Percentiles rank a stretch among this genome's conserved stretches.
Evolutionary conservation across 2,329 filamentous ascomycete species (phyloP).

Genomic region (Fusarium sp.): DNA sequence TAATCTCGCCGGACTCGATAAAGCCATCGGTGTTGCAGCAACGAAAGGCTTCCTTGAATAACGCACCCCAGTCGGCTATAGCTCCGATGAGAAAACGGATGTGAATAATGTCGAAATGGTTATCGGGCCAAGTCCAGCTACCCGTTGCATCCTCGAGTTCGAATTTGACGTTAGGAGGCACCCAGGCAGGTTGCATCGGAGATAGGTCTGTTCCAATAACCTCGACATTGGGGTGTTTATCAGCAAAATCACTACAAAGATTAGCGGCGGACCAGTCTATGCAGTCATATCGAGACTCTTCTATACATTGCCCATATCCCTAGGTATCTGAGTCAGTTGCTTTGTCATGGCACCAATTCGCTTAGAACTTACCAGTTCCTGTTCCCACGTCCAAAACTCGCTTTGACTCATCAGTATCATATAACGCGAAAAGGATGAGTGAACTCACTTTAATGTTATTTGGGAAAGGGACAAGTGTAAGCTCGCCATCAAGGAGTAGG

Average conservation of each 20-base stretch:
- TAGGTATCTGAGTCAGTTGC: neutral
- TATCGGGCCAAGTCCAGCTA: neutral
- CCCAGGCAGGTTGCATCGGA: slow-evolving; percentile 10
- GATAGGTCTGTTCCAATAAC: slow-evolving; percentile 20
- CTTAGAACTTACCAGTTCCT: neutral
- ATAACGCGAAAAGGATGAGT: neutral
- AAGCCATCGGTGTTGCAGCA: neutral
- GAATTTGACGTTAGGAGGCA: slow-evolving; percentile 17
- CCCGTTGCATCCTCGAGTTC: slow-evolving; percentile 16
- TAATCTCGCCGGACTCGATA: slow-evolving; percentile 9
- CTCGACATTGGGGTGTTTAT: neutral
- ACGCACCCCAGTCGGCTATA: neutral
- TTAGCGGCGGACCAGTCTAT: neutral
- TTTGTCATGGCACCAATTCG: neutral
- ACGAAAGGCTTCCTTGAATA: slow-evolving; percentile 5
- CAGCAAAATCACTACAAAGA: slow-evolving; percentile 5
- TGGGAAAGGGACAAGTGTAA: neutral
- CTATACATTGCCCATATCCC: slow-evolving; percentile 10
- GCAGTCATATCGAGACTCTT: too few species aligned
- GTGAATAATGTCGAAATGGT: slow-evolving; percentile 7
- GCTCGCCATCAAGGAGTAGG: neutral
- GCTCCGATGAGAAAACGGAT: slow-evolving; percentile 21
- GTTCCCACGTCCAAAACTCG: neutral
- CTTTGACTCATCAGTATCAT: neutral
- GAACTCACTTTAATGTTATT: neutral